These are phyloP conservation scores for Ampelomyces quisqualis DNA, from an alignment of 2,329 filamentous ascomycete genomes.

Conservation along the genomic window DNA sequence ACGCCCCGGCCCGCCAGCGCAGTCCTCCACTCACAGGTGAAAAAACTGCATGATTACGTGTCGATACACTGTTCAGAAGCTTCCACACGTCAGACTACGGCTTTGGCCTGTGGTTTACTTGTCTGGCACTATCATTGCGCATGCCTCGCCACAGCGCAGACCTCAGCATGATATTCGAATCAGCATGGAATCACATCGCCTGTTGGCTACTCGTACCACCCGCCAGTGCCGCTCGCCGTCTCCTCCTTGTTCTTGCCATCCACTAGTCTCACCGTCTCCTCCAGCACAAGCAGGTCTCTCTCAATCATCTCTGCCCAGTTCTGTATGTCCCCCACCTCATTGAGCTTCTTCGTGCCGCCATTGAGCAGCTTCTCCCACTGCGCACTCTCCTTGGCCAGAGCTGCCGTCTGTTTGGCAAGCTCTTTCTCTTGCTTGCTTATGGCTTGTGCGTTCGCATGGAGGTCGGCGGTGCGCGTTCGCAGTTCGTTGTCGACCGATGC, in stretches of 20 bases:
- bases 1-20: no score
- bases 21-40: no score
- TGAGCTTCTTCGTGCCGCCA: slow-evolving; percentile 64
- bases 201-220: no score
- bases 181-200: no score
- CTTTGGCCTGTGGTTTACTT: no score
- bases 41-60: no score
- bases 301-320: slow-evolving; percentile 84
- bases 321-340: slow-evolving; percentile 79
- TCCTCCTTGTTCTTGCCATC: slow-evolving; percentile 28
- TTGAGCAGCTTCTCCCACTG: slow-evolving; percentile 65
- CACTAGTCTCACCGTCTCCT: slow-evolving; percentile 44
- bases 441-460: slow-evolving; percentile 68
- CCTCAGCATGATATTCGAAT: no score
- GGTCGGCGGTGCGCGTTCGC: slow-evolving; percentile 64
- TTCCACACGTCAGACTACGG: no score
- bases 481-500: slow-evolving; percentile 70
- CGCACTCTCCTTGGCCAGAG: slow-evolving; percentile 63
- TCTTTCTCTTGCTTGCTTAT: slow-evolving; percentile 69
- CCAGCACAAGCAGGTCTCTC: slow-evolving; percentile 44
- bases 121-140: no score
- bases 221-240: slow-evolving; percentile 37
- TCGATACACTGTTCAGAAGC: no score
- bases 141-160: no score
- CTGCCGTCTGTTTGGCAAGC: slow-evolving; percentile 60